Conservation (phyloP, 2,329 filamentous ascomycete species). For the Rachicladosporium sp. region DNA sequence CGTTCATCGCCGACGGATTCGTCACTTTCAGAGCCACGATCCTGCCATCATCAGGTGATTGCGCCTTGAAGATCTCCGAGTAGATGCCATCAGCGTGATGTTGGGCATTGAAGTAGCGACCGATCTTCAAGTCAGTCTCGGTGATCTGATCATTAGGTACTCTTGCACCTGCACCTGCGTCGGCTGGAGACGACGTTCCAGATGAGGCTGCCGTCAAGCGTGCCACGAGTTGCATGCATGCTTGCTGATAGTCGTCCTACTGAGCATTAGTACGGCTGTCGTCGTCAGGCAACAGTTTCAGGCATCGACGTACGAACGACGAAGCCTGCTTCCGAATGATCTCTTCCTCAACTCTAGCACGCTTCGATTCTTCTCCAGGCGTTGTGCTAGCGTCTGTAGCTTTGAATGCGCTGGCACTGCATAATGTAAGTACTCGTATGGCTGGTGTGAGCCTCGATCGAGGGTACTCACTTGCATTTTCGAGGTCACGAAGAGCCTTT, state of each 20-base stretch:
- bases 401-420: no score
- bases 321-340: conserved; percentile 47
- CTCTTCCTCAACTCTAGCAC: conserved; percentile 56
- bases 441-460: no score
- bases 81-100: conserved; percentile 59
- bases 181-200: no score
- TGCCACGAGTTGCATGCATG: no score
- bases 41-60: conserved; percentile 22
- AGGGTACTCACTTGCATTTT: conserved; percentile 34
- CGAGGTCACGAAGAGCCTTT: conserved; percentile 30
- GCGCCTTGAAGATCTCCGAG: conserved; percentile 67
- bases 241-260: no score
- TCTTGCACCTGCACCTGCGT: no score
- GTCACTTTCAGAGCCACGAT: conserved; percentile 76
- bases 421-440: no score
- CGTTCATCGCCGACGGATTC: conserved; percentile 55
- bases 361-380: conserved; percentile 33
- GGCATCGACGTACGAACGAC: conserved; percentile 38
- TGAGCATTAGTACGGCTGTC: no score
- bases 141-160: no score
- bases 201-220: no score
- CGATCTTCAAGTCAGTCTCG: conserved; percentile 27
- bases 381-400: no score
- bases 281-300: no score
- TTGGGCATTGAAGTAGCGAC: conserved; percentile 43